phyloP scores from a whole-genome alignment of 257 asterid species.

The Ophiorrhiza pumila region DNA sequence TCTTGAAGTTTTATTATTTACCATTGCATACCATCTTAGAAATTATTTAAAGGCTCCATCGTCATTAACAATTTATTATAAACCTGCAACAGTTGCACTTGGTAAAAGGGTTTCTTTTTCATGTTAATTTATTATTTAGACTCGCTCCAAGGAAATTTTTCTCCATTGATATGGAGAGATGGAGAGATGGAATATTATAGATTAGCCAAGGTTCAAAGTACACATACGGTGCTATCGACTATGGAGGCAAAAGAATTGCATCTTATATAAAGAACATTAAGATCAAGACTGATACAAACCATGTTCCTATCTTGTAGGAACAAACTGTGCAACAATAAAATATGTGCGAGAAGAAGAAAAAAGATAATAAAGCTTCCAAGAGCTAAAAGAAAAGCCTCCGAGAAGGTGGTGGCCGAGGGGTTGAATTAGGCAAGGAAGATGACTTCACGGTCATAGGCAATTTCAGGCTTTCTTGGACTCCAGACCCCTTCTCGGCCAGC shows the following conservation, averaged over 20 bases:
- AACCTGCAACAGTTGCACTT: too few relatives aligned
- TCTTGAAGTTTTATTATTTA: too few relatives aligned
- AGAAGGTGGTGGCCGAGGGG: constrained; percentile 28
- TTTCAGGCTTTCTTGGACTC: constrained; percentile 33
- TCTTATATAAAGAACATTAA: neutral
- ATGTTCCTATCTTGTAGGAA: neutral
- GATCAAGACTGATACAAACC: constrained; percentile 2
- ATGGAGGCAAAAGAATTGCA: constrained; percentile 12
- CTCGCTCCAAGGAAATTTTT: too few relatives aligned
- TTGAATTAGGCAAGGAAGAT: constrained; percentile 24
- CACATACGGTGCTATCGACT: too few relatives aligned
- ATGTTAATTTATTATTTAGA: too few relatives aligned
- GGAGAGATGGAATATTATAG: too few relatives aligned
- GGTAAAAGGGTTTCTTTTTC: too few relatives aligned
- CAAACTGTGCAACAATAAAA: constrained; percentile 11
- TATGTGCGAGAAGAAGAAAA: neutral
- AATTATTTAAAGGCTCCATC: too few relatives aligned
- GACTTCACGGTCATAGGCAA: constrained; percentile 42
- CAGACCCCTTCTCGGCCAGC: constrained; percentile 38
- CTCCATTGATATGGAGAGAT: too few relatives aligned
- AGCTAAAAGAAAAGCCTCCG: constrained; percentile 48
- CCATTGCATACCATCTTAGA: too few relatives aligned
- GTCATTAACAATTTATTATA: too few relatives aligned
- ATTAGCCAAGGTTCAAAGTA: too few relatives aligned
- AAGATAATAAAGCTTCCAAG: neutral